Percentiles rank a stretch among this genome's conserved stretches.
Conservation (phyloP, 2,329 filamentous ascomycete species). For the Trichophyton benhamiae region DNA sequence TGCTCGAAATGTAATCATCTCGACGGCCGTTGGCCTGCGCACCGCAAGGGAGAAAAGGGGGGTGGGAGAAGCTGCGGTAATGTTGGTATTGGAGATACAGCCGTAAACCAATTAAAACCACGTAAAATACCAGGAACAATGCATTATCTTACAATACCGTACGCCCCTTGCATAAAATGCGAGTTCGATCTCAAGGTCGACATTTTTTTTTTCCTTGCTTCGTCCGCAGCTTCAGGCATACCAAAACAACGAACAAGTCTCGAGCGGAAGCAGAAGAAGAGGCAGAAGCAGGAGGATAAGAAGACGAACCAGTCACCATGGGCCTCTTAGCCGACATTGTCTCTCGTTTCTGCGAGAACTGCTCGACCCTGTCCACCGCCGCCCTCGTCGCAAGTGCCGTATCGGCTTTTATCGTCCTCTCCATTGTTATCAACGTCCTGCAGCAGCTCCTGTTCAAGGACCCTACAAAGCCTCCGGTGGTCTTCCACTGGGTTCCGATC, state of each 20-base stretch:
- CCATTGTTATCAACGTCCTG: constrained; percentile 66
- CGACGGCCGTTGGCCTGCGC: too few relatives aligned
- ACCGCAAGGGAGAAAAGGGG: neutral
- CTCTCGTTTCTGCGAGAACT: constrained; percentile 34
- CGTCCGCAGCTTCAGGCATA: too few relatives aligned
- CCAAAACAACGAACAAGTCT: neutral
- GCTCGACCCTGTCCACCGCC: constrained; percentile 36
- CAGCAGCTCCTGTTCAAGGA: constrained; percentile 71
- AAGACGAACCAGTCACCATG: constrained; percentile 26
- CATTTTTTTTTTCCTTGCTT: neutral
- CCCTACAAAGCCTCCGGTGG: constrained; percentile 59
- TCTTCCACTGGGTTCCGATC: constrained; percentile 55
- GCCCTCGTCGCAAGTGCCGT: constrained; percentile 35
- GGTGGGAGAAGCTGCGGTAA: neutral
- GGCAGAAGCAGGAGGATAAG: constrained; percentile 6
- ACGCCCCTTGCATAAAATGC: constrained; percentile 1
- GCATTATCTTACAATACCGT: neutral
- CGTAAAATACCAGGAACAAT: neutral
- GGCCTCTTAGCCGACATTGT: constrained; percentile 40
- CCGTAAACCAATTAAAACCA: neutral
- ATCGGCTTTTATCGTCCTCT: constrained; percentile 38
- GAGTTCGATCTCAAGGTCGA: neutral
- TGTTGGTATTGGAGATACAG: neutral
- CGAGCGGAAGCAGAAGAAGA: constrained; percentile 7
- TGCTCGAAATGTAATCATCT: too few relatives aligned